Evolutionary conservation across 768 basidiomycete species (phyloP), one percentile per base, ranked within the genome.

Genomic region (Pleurotus pulmonarius): DNA sequence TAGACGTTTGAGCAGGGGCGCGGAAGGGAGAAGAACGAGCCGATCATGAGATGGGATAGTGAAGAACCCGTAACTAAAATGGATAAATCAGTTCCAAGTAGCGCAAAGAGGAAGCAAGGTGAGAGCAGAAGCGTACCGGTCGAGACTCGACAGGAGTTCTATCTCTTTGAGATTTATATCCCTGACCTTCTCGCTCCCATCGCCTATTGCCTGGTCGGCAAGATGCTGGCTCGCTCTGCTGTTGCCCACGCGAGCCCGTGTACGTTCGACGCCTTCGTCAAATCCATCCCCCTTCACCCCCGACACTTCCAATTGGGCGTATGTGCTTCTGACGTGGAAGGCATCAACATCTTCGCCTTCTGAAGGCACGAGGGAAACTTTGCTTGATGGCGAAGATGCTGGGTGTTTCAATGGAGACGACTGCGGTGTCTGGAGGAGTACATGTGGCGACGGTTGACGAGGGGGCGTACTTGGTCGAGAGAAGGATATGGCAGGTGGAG

Each of bases 201-300:
- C 78, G 11, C 74, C 82, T 4, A 88, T 58, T 3, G 84, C 81
- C 40, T 78, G 74, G 46, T 78, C 77, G 0, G 85, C 83, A 56
- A 79, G 75, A 34, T 83, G 61, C 61, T 89, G 87, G 60, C 82
- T 88, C 11, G 76, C 75, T 63, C 80, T 74, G 62, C 75, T 84
- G 16, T 65, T 65, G 51, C 80, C 78, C 60, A 85, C 68, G 63
- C 88, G 76, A 20, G 92, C 90, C 58, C 96, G 81, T 24, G 95
- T 98, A 38, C 93, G 85, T 72, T 98, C 96, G 5, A 96, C 80
- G 38, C 96, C 96, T 61, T 96, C 94, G 63, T 93, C 90, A 70
- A 86, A 92, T 0, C 96, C 96, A 66, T 98, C 96, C 2, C 95
- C 94, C 65, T 85, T 89, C 38, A 98, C 95, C n/a, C 96, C 96